phyloP scores from a whole-genome alignment of 1,284 basidiomycete species.

The Agaricales sp. region DNA sequence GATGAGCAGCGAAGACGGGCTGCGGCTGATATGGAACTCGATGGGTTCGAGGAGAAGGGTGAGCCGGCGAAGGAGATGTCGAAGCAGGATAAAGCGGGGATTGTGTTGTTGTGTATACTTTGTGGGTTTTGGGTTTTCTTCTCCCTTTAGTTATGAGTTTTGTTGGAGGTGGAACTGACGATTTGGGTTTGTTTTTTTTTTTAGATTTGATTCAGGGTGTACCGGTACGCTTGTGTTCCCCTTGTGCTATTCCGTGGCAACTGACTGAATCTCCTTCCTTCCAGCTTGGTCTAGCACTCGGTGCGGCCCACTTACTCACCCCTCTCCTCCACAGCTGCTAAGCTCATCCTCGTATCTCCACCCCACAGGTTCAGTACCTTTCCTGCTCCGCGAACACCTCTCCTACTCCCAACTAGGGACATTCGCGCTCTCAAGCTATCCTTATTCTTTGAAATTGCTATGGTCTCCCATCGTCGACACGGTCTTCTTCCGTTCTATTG shows the following conservation, averaged over 20 bases:
- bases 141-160: slow-evolving; percentile 5
- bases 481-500: slow-evolving; percentile 71
- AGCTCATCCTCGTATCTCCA: slow-evolving; percentile 2
- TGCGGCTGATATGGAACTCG: slow-evolving; percentile 28
- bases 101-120: slow-evolving; percentile 79
- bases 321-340: slow-evolving; percentile 18
- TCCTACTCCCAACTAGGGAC: slow-evolving; percentile 96
- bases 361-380: slow-evolving; percentile 81
- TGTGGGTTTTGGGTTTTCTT: slow-evolving; percentile 48
- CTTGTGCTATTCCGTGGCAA: slow-evolving; percentile 3
- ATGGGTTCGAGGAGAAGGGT: slow-evolving; percentile 19
- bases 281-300: slow-evolving; percentile 66
- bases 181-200: slow-evolving; percentile 7
- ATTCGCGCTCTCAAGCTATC: slow-evolving; percentile 92
- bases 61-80: slow-evolving; percentile 41
- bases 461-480: slow-evolving; percentile 99
- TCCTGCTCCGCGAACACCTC: slow-evolving; percentile 88
- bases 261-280: slow-evolving; percentile 5
- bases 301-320: slow-evolving; percentile 24
- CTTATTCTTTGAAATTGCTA: slow-evolving; percentile 93
- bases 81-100: slow-evolving; percentile 72
- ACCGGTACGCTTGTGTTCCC: slow-evolving; percentile 60
- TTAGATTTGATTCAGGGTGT: slow-evolving; percentile 90
- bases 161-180: slow-evolving; percentile 12
- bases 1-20: slow-evolving; percentile 46